Conservation (phyloP, 352 stramenopile genomes). For the Phytophthora constricta region DNA sequence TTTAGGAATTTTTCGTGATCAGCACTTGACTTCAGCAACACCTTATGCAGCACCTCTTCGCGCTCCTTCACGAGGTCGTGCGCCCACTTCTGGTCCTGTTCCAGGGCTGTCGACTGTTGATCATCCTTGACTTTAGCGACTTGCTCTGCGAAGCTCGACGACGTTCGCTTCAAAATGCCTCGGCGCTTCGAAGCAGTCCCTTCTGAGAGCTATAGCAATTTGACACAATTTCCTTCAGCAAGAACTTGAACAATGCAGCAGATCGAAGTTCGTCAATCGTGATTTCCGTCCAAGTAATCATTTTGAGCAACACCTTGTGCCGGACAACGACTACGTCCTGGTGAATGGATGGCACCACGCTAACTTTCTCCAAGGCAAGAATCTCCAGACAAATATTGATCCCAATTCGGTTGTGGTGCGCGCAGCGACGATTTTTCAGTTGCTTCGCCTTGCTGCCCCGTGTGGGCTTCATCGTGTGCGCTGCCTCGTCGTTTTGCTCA, state of each 20-base stretch:
- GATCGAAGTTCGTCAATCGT: slow-evolving; percentile 58
- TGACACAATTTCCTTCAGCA: slow-evolving; percentile 54
- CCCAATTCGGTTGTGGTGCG: slow-evolving; percentile 76
- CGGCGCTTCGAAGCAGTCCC: slow-evolving; percentile 50
- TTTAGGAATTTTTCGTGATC: slow-evolving; percentile 47
- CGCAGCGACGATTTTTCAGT: slow-evolving; percentile 40
- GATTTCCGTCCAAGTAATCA: slow-evolving; percentile 56
- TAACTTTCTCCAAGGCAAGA: slow-evolving; percentile 65
- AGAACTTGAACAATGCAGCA: slow-evolving; percentile 53
- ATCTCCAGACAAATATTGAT: slow-evolving; percentile 79
- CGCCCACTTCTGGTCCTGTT: slow-evolving; percentile 63
- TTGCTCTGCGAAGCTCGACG: slow-evolving; percentile 44
- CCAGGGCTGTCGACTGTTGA: slow-evolving; percentile 27
- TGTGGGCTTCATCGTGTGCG: slow-evolving; percentile 13
- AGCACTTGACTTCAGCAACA: slow-evolving; percentile 44
- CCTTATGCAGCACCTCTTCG: slow-evolving; percentile 37
- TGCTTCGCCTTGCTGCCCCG: slow-evolving; percentile 21
- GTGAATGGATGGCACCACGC: slow-evolving; percentile 27
- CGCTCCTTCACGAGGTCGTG: slow-evolving; percentile 54
- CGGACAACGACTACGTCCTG: slow-evolving; percentile 43
- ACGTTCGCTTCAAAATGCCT: slow-evolving; percentile 56
- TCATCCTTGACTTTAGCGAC: slow-evolving; percentile 24
- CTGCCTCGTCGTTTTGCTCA: slow-evolving; percentile 37
- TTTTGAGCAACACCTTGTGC: slow-evolving; percentile 66
- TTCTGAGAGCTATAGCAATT: slow-evolving; percentile 53